Evolutionary conservation across 2,329 filamentous ascomycete genomes (phyloP).

Genomic region (Gyromitra esculenta): DNA sequence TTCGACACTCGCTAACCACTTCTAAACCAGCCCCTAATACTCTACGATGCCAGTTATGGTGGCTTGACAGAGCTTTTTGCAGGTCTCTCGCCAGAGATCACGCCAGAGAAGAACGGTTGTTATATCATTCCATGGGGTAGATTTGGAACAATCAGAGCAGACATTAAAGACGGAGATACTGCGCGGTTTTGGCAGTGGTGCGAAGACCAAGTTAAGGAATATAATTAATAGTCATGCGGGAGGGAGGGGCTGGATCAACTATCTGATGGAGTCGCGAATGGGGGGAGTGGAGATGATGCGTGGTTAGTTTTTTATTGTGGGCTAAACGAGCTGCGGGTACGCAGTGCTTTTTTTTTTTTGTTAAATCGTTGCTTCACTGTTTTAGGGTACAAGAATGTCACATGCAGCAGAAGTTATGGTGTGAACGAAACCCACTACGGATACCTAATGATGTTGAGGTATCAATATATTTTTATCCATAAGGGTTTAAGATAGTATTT

Average conservation of each 20-base stretch:
- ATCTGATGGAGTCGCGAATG: no score
- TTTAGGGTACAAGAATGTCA: no score
- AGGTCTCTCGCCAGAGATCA: conserved; percentile 59
- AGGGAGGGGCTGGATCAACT: background rate
- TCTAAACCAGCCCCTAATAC: conserved; percentile 50
- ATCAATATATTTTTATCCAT: background rate
- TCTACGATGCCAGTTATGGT: conserved; percentile 57
- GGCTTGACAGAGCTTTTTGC: conserved; percentile 61
- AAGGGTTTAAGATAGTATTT: background rate
- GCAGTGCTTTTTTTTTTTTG: no score
- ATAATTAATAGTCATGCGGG: background rate
- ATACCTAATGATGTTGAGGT: background rate
- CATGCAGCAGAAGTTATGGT: no score
- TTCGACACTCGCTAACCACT: conserved; percentile 56
- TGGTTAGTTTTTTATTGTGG: no score
- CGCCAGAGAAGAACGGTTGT: conserved; percentile 59
- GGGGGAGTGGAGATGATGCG: background rate
- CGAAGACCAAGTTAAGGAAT: conserved; percentile 61
- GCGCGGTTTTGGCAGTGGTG: conserved; percentile 64
- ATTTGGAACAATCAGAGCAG: conserved; percentile 58
- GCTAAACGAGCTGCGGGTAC: no score
- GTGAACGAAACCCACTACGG: no score
- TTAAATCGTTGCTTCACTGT: no score
- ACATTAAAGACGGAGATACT: conserved; percentile 61
- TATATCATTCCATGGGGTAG: conserved; percentile 65